Percentiles rank a stretch among this genome's conserved stretches.
These are phyloP conservation scores for Acanthamoeba quina DNA, from an alignment of 208 protist genomes.

Conservation along the genomic window DNA sequence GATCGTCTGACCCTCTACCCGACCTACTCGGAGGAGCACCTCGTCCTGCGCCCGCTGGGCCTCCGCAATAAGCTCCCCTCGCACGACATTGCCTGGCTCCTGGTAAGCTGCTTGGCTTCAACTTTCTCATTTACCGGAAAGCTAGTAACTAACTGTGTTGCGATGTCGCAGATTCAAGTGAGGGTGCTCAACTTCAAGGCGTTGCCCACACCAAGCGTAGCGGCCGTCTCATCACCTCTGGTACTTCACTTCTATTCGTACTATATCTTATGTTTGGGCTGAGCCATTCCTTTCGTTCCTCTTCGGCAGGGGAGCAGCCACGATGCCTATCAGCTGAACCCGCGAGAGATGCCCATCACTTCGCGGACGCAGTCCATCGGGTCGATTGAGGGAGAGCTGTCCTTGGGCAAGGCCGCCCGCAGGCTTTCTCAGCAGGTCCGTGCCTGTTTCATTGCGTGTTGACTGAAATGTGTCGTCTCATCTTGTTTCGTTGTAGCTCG, in stretches of 20 bases:
- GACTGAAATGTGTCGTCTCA: not conserved
- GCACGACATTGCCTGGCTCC: not conserved
- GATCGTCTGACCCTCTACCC: not conserved
- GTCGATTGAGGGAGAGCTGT: not conserved
- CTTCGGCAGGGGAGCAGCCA: not conserved
- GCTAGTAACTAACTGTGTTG: not conserved
- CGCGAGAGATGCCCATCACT: not conserved
- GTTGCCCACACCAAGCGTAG: not conserved
- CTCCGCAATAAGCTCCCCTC: not conserved
- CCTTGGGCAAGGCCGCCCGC: not conserved
- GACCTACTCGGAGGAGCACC: conserved; percentile 32
- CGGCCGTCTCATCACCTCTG: no score
- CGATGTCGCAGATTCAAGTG: not conserved
- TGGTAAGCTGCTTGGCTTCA: not conserved
- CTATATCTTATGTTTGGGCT: no score
- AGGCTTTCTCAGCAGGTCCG: not conserved
- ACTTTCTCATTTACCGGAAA: not conserved
- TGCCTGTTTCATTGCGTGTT: not conserved
- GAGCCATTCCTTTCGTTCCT: not conserved
- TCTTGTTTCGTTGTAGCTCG: not conserved
- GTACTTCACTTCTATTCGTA: no score
- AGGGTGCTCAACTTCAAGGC: conserved; percentile 21
- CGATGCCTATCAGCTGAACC: not conserved
- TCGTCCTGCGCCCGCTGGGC: not conserved
- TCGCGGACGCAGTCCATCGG: not conserved